Evolutionary conservation across 805 yeast genomes (phyloP), one percentile per base, ranked within the genome.

Genomic region (Wilhelminamyces savonicus): DNA sequence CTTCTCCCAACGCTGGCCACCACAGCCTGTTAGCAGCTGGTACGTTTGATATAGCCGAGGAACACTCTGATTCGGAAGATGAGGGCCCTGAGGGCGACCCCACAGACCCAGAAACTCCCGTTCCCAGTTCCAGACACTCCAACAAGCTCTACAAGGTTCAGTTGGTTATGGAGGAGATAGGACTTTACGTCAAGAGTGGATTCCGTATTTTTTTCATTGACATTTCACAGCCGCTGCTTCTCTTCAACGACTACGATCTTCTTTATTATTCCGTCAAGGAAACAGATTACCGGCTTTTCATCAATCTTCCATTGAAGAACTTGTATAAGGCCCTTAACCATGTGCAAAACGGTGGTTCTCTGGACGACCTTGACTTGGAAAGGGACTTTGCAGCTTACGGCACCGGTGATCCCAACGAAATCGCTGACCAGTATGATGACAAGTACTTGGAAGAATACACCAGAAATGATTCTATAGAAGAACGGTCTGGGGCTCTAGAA

Each of bases 161-260:
- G 24, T 47, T 74, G 21, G 49, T 57, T 1, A 65, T 76, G 67
- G 80, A 74, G 37, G 83, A 77, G 39, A 61, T 69, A 4, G 82
- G 82, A 0, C 46, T 69, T 15, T 69, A 65, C 36, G 38, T 71
- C 15, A 78, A 76, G 46, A 60, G 71, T 0, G 76, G 78, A 2
- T 65, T 75, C 34, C 50, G 65, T 21, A 59, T 71, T 5, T 59
- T 48, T 25, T 69, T 64, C 42, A 51, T 71, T 23, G 74, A 71
- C 35, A 46, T 65, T 5, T 50, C 64, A 8, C 66, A 55, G 39
- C 68, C 66, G 3, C 55, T 67, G 4, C 29, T 54, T 27, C 42
- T 65, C 14, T 60, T 60, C 41, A 65, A 65, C 38, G 67, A 64
- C 24, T 65, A 46, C 33, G 69, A 64, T 28, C 39, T 64, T n/a